Evolutionary conservation across 1,284 basidiomycete species (phyloP).

Genomic region (Moesziomyces globuligerus): DNA sequence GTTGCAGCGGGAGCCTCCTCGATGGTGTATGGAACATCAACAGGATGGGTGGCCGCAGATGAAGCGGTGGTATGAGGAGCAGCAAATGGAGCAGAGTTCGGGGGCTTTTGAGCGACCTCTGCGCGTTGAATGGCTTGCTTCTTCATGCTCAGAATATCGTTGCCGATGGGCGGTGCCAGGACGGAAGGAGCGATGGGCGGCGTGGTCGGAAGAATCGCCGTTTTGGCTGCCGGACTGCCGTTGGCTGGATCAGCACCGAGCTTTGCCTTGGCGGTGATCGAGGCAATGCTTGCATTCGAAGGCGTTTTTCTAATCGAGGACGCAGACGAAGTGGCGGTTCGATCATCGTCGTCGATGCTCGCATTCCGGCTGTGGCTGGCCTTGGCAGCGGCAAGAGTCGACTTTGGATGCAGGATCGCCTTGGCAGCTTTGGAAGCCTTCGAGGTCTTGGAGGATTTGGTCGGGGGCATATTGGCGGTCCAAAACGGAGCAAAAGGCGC

Average conservation of each 20-base stretch:
- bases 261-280: constrained; percentile 12
- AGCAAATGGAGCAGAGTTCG: not conserved
- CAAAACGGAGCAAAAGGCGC: too few species aligned
- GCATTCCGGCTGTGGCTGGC: constrained; percentile 10
- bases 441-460: constrained; percentile 12
- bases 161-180: constrained; percentile 17
- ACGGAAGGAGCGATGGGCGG: constrained; percentile 8
- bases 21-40: constrained; percentile 4
- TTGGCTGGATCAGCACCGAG: constrained; percentile 9
- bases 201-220: constrained; percentile 4
- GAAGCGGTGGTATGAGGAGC: not conserved
- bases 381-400: constrained; percentile 26
- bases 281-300: constrained; percentile 29
- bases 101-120: not conserved
- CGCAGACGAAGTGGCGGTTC: constrained; percentile 8
- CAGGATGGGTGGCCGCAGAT: not conserved
- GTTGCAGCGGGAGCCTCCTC: not conserved
- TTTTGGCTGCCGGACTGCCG: constrained; percentile 4
- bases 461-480: constrained; percentile 15
- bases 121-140: constrained; percentile 9
- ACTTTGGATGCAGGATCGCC: constrained; percentile 38
- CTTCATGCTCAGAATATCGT: constrained; percentile 22
- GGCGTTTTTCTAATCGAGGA: constrained; percentile 22
- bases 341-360: constrained; percentile 1
- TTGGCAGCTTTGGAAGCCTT: constrained; percentile 41